Percentiles rank a stretch among this genome's conserved stretches.
Conservation (phyloP, 2,329 filamentous ascomycete species). For the Phialemonium atrogriseum region DNA sequence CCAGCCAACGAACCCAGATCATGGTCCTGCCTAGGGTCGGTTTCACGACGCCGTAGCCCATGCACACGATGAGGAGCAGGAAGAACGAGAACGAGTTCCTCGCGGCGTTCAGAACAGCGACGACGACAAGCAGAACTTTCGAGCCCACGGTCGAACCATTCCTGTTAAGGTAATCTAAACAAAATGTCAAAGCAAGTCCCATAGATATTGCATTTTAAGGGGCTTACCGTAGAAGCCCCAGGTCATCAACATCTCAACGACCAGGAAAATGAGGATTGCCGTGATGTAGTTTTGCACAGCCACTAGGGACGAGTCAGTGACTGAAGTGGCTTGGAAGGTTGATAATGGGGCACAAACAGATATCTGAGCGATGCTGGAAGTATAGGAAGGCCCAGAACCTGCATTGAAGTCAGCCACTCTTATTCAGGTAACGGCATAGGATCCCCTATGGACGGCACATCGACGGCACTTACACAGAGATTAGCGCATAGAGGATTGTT, state of each 20-base stretch:
- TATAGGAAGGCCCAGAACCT: slow-evolving; percentile 93
- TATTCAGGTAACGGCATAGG: no score
- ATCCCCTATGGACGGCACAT: no score
- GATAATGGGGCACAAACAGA: slow-evolving; percentile 44
- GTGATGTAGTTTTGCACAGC: slow-evolving; percentile 99
- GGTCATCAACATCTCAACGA: slow-evolving; percentile 94
- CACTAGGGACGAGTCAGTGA: slow-evolving; percentile 37
- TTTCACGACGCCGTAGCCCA: slow-evolving; percentile 98
- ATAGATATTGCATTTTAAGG: not conserved
- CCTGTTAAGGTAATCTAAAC: slow-evolving; percentile 77
- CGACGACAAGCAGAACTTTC: slow-evolving; percentile 80
- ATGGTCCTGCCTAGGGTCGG: slow-evolving; percentile 85
- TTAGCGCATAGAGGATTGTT: slow-evolving; percentile 84
- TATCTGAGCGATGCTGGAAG: slow-evolving; percentile 87
- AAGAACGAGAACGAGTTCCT: slow-evolving; percentile 99
- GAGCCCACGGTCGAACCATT: slow-evolving; percentile 76
- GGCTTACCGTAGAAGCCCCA: slow-evolving; percentile 85
- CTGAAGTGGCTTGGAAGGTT: not conserved
- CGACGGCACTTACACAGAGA: slow-evolving; percentile 51
- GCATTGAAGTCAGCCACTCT: slow-evolving; percentile 14
- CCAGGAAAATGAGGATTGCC: slow-evolving; percentile 87
- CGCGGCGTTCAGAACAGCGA: slow-evolving; percentile 87
- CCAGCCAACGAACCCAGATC: slow-evolving; percentile 86
- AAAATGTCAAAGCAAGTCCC: not conserved
- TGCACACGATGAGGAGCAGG: slow-evolving; percentile 92